Conservation (phyloP, 2,329 filamentous ascomycete genomes). For the Acrodontium crateriforme region DNA sequence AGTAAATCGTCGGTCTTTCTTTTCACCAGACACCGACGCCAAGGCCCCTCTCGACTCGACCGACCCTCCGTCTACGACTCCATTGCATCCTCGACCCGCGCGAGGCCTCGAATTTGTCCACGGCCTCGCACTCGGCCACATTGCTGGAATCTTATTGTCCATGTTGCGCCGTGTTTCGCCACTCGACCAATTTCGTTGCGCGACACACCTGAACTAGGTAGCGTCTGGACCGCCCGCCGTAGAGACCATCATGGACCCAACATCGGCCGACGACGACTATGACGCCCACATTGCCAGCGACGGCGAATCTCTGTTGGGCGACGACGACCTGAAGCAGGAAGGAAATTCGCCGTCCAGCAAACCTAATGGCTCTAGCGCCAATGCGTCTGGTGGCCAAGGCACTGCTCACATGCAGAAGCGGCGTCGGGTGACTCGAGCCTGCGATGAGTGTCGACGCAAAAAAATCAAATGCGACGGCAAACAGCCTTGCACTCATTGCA, state of each 20-base stretch:
- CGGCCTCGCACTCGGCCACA: too few species aligned
- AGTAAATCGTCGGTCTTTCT: too few species aligned
- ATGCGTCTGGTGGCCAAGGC: slow-evolving; percentile 11
- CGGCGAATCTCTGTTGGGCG: slow-evolving; percentile 17
- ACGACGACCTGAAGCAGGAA: slow-evolving; percentile 17
- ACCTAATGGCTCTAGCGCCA: slow-evolving; percentile 5
- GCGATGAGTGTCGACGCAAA: slow-evolving; percentile 69
- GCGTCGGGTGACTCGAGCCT: slow-evolving; percentile 76
- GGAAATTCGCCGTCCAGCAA: slow-evolving; percentile 11
- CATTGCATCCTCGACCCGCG: too few species aligned
- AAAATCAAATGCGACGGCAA: slow-evolving; percentile 44
- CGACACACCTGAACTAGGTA: too few species aligned
- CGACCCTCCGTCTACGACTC: too few species aligned
- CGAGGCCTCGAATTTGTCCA: too few species aligned
- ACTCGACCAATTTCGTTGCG: too few species aligned
- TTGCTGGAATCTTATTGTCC: too few species aligned
- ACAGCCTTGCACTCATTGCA: slow-evolving; percentile 68
- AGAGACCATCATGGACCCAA: slow-evolving; percentile 19
- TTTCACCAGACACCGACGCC: too few species aligned
- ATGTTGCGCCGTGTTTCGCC: too few species aligned
- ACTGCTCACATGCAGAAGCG: slow-evolving; percentile 41
- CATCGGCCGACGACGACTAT: slow-evolving; percentile 17
- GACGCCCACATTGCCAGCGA: slow-evolving; percentile 18
- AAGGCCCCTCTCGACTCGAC: too few species aligned
- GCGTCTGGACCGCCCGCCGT: too few species aligned